These are phyloP conservation scores for Aspergillus fumigatiaffinis DNA, from an alignment of 2,329 filamentous ascomycete genomes.

Conservation along the genomic window DNA sequence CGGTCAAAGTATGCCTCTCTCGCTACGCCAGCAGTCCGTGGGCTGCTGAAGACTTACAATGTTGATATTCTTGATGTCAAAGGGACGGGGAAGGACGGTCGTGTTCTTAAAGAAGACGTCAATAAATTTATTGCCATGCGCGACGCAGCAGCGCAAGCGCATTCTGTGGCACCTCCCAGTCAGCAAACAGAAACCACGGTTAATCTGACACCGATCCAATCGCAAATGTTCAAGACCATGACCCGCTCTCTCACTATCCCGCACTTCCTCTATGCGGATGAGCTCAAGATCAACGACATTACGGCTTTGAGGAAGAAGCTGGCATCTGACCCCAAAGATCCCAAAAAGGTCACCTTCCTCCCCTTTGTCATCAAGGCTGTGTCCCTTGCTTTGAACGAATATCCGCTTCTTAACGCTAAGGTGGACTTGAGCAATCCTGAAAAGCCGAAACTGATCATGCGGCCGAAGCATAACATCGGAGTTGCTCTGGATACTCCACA, in stretches of 20 bases:
- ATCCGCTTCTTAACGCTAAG: conserved; percentile 82
- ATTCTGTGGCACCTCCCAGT: conserved; percentile 34
- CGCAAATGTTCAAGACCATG: conserved; percentile 97
- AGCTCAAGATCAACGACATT: conserved; percentile 75
- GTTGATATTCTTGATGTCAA: conserved; percentile 73
- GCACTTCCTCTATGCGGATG: conserved; percentile 92
- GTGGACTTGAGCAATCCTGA: conserved; percentile 61
- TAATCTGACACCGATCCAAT: conserved; percentile 72
- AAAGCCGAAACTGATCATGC: conserved; percentile 73
- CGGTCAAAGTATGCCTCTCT: conserved; percentile 66
- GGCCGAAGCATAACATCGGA: conserved; percentile 88
- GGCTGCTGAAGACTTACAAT: conserved; percentile 74
- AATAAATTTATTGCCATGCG: conserved; percentile 62
- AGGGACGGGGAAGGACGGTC: conserved; percentile 85
- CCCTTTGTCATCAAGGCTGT: conserved; percentile 96
- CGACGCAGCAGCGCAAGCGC: conserved; percentile 33
- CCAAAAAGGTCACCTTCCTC: conserved; percentile 76
- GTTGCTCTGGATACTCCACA: conserved; percentile 90
- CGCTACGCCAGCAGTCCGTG: conserved; percentile 88
- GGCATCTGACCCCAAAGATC: conserved; percentile 54
- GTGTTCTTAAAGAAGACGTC: conserved; percentile 91
- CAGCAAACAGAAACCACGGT: conserved; percentile 64
- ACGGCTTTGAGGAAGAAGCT: conserved; percentile 68
- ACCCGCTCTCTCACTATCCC: conserved; percentile 85
- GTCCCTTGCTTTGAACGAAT: conserved; percentile 74